A percentile compares a stretch with the other conserved stretches of the same genome.
These are phyloP conservation scores for Dianthus caryophyllus DNA, from an alignment of 148 eudicot species.

Conservation along the genomic window DNA sequence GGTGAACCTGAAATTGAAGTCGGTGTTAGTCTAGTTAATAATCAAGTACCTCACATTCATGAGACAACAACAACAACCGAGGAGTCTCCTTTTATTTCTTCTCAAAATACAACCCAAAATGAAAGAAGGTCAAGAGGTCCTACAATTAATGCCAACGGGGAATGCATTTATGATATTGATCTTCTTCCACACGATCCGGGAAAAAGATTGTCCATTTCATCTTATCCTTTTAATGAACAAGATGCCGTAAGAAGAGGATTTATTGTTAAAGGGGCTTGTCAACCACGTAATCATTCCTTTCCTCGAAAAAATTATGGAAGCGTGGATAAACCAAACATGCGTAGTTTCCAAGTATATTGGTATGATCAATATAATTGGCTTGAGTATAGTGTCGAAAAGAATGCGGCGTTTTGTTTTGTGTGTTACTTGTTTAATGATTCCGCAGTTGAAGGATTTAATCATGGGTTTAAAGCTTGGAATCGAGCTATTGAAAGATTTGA, in stretches of 20 bases:
- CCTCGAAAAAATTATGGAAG: not conserved
- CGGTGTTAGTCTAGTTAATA: not conserved
- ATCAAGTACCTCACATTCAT: not conserved
- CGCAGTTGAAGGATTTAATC: too few relatives aligned
- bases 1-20: not conserved
- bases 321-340: not conserved
- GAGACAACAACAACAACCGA: not conserved
- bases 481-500: too few relatives aligned
- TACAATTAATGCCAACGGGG: not conserved
- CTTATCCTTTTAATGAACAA: conserved; percentile 11
- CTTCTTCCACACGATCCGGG: conserved; percentile 16
- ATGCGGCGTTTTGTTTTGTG: too few relatives aligned
- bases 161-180: not conserved
- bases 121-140: not conserved
- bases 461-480: too few relatives aligned
- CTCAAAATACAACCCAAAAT: conserved; percentile 3
- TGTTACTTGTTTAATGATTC: too few relatives aligned
- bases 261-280: not conserved
- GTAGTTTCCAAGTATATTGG: not conserved
- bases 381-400: too few relatives aligned
- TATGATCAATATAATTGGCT: too few relatives aligned
- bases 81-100: not conserved
- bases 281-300: not conserved
- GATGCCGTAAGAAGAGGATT: conserved; percentile 10
- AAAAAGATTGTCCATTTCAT: not conserved